phyloP scores from a whole-genome alignment of 176 grass and related monocot species.

The barley (Hordeum vulgare) region MorexV3_pseudomolecules_assembly NC_058518.1:95026453-95026952 shows the following conservation, averaged over 20 bases:
- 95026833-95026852: background rate
- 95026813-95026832: slow-evolving; percentile 46
- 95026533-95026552: background rate
- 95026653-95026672: background rate
- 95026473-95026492: background rate
- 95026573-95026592: background rate
- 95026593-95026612: background rate
- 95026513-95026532: background rate
- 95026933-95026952: slow-evolving; percentile 98
- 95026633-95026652: background rate
- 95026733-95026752: slow-evolving; percentile 86
- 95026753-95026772: slow-evolving; percentile 94
- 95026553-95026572: background rate
- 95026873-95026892: background rate
- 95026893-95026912: background rate
- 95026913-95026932: slow-evolving; percentile 67
- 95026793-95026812: slow-evolving; percentile 96
- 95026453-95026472: background rate
- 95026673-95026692: slow-evolving; percentile 11
- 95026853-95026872: background rate
- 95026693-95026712: slow-evolving; percentile 91
- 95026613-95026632: background rate
- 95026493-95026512: background rate
- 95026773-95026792: slow-evolving; percentile 89
- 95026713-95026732: slow-evolving; percentile 91